Evolutionary conservation across 2,329 filamentous ascomycete genomes (phyloP), one percentile per base, ranked within the genome.

Genomic region (Claviceps sp.): DNA sequence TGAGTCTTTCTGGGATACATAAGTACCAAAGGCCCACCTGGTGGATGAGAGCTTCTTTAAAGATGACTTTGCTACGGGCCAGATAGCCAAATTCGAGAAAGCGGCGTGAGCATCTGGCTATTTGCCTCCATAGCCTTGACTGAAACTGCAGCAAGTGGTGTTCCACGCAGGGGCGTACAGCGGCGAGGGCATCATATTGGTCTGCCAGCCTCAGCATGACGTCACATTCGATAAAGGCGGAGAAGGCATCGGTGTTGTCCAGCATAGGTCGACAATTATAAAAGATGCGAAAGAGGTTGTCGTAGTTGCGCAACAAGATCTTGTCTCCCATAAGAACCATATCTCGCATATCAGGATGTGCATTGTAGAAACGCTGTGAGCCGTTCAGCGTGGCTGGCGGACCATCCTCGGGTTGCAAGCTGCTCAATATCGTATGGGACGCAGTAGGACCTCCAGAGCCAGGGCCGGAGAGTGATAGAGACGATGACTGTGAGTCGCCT

Each of bases 131-230:
- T 2, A 97, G 76, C 2, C 88, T 80, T 22, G 85, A 86, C 61
- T 93, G 88, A 65, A 96, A 97, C 59, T 93, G 88, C 16, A 97
- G 74, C 14, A 97, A 76, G 66, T 96, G 91, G 69, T 97, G 90
- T 67, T 96, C 91, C 45, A 96, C 86, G 38, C 91, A 81, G 1
- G 88, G 87, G 0, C 90, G 90, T 8, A 94, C 88, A 16, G 96
- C 88, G 29, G 83, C 76, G 13, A 96, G 77, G 13, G 90, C 88
- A 64, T 95, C 90, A 70, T 96, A 96, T 72, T 93, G 88, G 68
- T 96, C 90, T n/a, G 89, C 91, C n/a, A 96, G 76, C 13, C 82
- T 81, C 42, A 97, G 78, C 2, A 97, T 78, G 13, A 86, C 85
- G 68, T 96, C 95, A 77, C 88, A 95, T 68, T 96, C 88, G 43